Evolutionary conservation across 2,329 filamentous ascomycete species (phyloP), one percentile per base, ranked within the genome.

Genomic region (Aspergillus sp.): DNA sequence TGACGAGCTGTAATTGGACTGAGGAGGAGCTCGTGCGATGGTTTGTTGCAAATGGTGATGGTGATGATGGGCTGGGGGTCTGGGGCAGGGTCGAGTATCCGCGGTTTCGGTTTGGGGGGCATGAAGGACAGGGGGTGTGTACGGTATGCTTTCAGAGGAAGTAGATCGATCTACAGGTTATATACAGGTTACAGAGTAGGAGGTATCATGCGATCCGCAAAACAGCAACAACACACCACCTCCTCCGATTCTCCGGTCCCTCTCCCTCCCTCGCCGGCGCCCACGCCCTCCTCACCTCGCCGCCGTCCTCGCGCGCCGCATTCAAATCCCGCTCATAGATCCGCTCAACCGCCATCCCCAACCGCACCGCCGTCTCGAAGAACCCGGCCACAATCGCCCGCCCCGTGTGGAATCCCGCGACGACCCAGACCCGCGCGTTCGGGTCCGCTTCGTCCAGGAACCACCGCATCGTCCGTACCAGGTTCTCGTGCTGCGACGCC

Each of bases 1-100:
- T 98, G 33, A 96, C 91, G 34, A 95, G 86, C 60, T 98, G 91
- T 58, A 98, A 98, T 63, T 98, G 91, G 91, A 96, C 89, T 1
- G 86, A 91, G 64, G 74, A 78, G 25, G 91, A 98, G 66, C 62
- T 98, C 49, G 67, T 72, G 39, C 63, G 62, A 11, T 96, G 89
- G 86, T 91, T 96, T 54, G 76, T 17, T 31, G 34, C 24, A 26
- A 56, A 30, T 47, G 53, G 4, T 40, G 58, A 34, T 3, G 47
- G 43, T 20, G 47, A 47, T 15, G 53, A 52, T 37, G 52, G 65
- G 30, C 69, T 93, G 45, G 65, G 67, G 39, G 74, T 78, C 35
- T 78, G 74, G 33, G 78, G 74, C 1, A 71, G 74, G 45, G 78
- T 94, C 34, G 74, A 80, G 51, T 96, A 96, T 59, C 82, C 77